Evolutionary conservation across 2,329 filamentous ascomycete genomes (phyloP), one percentile per base, ranked within the genome.

Genomic region (Lasiodiplodia gonubiensis): DNA sequence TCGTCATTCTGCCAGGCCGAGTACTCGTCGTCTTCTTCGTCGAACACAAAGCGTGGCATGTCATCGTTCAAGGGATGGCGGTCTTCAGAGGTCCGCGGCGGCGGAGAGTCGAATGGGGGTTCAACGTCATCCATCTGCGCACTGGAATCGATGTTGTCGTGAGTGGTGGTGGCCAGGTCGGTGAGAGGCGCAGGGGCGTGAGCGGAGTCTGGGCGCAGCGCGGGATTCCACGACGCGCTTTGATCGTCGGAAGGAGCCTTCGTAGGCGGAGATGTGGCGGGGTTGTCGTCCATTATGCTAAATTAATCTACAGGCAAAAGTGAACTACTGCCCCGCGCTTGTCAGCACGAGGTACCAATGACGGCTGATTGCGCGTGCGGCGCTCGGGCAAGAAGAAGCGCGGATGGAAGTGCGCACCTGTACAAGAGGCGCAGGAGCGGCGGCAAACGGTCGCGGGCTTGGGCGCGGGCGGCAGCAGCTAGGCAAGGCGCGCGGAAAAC

Each of bases 191-290:
- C 67, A 33, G 66, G 55, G 33, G 71, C 67, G 42, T 64, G 46
- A 21, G 74, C 70, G 57, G 69, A 71, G 67, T 86, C 81, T 46
- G 82, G 81, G 73, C 84, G 78, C 69, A 85, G 75, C 23, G 86
- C 85, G 53, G 86, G 85, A 79, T 88, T 85, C 86, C 86, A 88
- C 23, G 82, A 81, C 65, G 80, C 71, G 66, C 37, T 63, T 57
- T 57, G 64, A 66, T 66, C 53, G 64, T 66, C 64, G 39, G 42
- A 46, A 27, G 64, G 54, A 63, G 59, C 59, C 59, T 51, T 63
- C 59, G 42, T 46, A 11, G 59, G 59, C 42, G 59, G 59, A 37
- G 59, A 63, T 51, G 59, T 30, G 59, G 59, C 59, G 59, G 59
- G 59, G 49, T 33, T 37, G 59, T n/a, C 59, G 59, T 63, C 46